phyloP scores from a whole-genome alignment of 1,284 basidiomycete species.

The Rhodotorula sp. region DNA sequence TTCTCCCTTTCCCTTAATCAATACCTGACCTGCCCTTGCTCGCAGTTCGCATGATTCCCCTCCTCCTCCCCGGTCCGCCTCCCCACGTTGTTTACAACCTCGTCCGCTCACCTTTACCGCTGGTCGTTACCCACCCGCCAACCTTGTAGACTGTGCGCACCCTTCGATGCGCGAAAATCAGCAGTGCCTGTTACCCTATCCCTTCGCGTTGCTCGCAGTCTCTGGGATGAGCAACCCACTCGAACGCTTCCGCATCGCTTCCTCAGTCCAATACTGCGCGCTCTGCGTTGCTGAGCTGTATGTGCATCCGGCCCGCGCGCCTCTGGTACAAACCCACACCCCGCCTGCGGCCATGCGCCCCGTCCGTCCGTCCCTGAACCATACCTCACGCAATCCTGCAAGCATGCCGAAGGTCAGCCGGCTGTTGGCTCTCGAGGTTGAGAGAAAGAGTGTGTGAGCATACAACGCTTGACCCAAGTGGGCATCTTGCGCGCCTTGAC shows the following conservation, averaged over 20 bases:
- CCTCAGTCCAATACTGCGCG: too few species aligned
- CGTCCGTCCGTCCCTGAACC: too few species aligned
- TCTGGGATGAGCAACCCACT: too few species aligned
- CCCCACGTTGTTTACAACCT: not conserved
- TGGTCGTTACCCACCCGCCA: not conserved
- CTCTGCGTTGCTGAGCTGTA: too few species aligned
- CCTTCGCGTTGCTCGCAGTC: not conserved
- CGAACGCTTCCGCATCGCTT: too few species aligned
- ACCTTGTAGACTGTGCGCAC: not conserved
- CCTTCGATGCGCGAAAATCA: not conserved
- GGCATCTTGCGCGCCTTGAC: conserved; percentile 91
- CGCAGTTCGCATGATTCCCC: conserved; percentile 14
- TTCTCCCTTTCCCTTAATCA: not conserved
- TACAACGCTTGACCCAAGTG: conserved; percentile 88
- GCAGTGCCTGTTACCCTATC: not conserved
- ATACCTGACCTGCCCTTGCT: not conserved
- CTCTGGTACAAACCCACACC: too few species aligned
- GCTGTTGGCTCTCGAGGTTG: not conserved
- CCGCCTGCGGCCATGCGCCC: too few species aligned
- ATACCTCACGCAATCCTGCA: too few species aligned
- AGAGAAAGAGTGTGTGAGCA: not conserved
- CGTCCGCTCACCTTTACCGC: not conserved
- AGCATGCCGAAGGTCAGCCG: too few species aligned
- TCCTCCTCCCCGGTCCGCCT: too few species aligned
- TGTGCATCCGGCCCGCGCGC: too few species aligned